Base-by-base conservation (phyloP, 2,329 filamentous ascomycete genomes). In the Rhytidhysteron rufulum region DNA sequence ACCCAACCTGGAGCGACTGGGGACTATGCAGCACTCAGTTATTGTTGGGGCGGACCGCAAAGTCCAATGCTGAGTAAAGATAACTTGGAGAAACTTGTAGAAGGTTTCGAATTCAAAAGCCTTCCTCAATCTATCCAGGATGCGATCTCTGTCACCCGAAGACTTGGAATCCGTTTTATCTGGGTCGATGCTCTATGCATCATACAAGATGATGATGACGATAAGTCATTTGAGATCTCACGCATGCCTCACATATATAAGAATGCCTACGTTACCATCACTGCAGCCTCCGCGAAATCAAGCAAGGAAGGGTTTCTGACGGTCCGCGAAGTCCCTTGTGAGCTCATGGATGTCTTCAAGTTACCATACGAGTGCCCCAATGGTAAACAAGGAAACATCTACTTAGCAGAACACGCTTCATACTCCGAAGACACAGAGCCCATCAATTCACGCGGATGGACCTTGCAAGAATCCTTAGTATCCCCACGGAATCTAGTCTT, bases 111-210 rank as follows among this genome's bases (percentile, higher is more conserved):
- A 7, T 7, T 32, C 16, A 8, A n/a, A 17, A 17, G 7, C 7
- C 15, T 35, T 2, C 33, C 39, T 1, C 17, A 20, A 11, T 29
- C 39, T n/a, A 16, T 41, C 17, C 22, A 20, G 10, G 38, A 47
- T n/a, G 42, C 44, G 2, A 36, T 44, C 6, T n/a, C 25, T 9
- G 13, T 47, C n/a, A 34, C 38, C 9, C 16, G 5, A 8, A 15
- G 22, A 5, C 20, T 48, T 8, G 39, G 35, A 4, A 20, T 31
- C 10, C 19, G 27, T 11, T 46, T 45, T 31, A 29, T 48, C 11
- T 48, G 45, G 45, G 37, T 48, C 8, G 45, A 48, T 18, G 31
- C 34, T 13, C 40, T 42, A 2, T 48, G 45, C 40, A 45, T 48
- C 27, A 18, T 43, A 8, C 45, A 48, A 31, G 39, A 48, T n/a